Evolutionary conservation across 257 asterid genomes (phyloP).

Genomic region (Solanum peruvianum): DNA sequence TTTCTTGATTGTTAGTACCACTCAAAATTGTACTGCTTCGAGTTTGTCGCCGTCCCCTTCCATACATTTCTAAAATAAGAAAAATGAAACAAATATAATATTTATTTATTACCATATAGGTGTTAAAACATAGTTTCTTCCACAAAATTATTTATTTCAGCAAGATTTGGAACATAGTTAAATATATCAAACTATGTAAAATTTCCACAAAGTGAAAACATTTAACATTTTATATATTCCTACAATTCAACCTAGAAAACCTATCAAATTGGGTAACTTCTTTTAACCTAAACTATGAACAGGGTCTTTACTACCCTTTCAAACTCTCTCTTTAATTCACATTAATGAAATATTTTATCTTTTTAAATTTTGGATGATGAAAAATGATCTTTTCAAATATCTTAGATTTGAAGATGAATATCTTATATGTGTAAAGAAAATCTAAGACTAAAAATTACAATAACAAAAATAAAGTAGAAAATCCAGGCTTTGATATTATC

Average conservation of each 20-base stretch:
- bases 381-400: not conserved
- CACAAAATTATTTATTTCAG: no score
- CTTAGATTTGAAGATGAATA: no score
- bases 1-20: not conserved
- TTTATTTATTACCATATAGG: no score
- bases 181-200: not conserved
- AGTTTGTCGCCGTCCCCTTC: not conserved
- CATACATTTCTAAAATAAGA: not conserved
- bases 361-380: no score
- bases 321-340: not conserved
- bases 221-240: not conserved
- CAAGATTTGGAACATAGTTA: no score
- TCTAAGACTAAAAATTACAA: no score
- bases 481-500: no score
- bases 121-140: not conserved
- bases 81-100: not conserved
- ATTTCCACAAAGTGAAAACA: not conserved
- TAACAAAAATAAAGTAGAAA: no score
- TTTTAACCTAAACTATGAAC: not conserved
- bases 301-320: not conserved
- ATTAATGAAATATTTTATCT: not conserved
- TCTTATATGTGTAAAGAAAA: no score
- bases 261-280: not conserved
- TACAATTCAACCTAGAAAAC: not conserved
- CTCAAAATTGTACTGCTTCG: not conserved